Conservation (phyloP, 495 filamentous ascomycete genomes). For the Niebla homalea region DNA sequence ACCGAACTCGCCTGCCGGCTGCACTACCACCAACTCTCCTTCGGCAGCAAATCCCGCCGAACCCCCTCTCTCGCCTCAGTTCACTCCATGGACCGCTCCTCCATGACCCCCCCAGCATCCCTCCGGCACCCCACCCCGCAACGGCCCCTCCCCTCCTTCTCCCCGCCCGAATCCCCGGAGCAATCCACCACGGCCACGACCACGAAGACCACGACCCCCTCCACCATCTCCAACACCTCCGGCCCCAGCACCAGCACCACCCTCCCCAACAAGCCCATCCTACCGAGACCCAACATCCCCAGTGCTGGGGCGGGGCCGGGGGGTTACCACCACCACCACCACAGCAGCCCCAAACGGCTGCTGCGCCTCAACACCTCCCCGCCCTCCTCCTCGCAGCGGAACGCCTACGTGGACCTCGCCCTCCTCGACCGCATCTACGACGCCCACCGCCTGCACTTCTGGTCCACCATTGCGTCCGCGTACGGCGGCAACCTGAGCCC, state of each 20-base stretch:
- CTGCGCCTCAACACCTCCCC: conserved; percentile 35
- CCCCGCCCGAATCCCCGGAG: conserved; percentile 32
- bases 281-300: conserved; percentile 45
- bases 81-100: conserved; percentile 7
- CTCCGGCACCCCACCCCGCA: conserved; percentile 16
- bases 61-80: conserved; percentile 45
- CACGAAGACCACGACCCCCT: neutral
- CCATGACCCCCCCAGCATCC: conserved; percentile 16
- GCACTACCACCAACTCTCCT: conserved; percentile 72
- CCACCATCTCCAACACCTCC: conserved; percentile 9
- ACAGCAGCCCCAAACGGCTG: neutral
- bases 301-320: conserved; percentile 15
- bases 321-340: neutral
- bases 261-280: conserved; percentile 31
- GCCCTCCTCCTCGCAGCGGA: conserved; percentile 26
- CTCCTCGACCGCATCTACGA: conserved; percentile 58
- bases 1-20: conserved; percentile 75
- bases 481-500: conserved; percentile 54
- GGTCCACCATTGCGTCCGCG: conserved; percentile 54
- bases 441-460: conserved; percentile 55
- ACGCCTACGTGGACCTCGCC: conserved; percentile 43
- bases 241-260: conserved; percentile 1
- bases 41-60: conserved; percentile 63
- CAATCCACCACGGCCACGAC: conserved; percentile 2
- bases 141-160: conserved; percentile 22